Evolutionary conservation across 768 basidiomycete species (phyloP), one percentile per base, ranked within the genome.

Genomic region (Rhodotorula paludigena): DNA sequence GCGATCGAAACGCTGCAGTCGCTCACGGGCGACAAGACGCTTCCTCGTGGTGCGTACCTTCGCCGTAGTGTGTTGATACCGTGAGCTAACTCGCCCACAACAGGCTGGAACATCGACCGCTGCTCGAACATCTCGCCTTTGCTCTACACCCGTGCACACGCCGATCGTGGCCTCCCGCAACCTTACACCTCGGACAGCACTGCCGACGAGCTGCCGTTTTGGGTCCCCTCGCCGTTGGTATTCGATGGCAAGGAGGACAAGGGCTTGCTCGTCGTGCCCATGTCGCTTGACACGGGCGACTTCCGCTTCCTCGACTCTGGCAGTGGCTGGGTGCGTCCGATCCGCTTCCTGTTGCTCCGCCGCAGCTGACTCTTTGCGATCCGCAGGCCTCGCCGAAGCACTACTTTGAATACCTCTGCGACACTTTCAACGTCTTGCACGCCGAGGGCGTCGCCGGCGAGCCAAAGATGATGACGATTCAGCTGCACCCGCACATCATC

Each of bases 401-500:
- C 45, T 47, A 25, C n/a, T 52, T 10, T 14, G 62, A 76, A 72
- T 54, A 57, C 49, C 63, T 30, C 33, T 52, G 64, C 60, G 66
- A 68, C 56, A 51, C 38, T 18, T 66, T 66, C 32, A 59, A 66
- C 54, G 28, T 38, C 3, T 35, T 73, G n/a, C 66, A 69, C 56
- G 57, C 55, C 38, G 72, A 73, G 33, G 72, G 72, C 35, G 57
- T 60, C 28, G 57, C 47, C 15, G 72, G 72, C 18, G 56, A 58
- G 44, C 49, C 56, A 15, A 60, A 57, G 64, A 57, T 62, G 60
- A 71, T 64, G 74, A 70, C 70, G 11, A 70, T 74, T 28, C n/a
- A 65, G 32, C 68, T 71, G n/a, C 73, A 73, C 64, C 75, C 73
- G 32, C 75, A 73, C 55, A 72, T 74, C 58, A 71, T 72, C 52